These are phyloP conservation scores for Actinidia arguta DNA, from an alignment of 179 eudicot genomes.

Conservation along the genomic window DNA sequence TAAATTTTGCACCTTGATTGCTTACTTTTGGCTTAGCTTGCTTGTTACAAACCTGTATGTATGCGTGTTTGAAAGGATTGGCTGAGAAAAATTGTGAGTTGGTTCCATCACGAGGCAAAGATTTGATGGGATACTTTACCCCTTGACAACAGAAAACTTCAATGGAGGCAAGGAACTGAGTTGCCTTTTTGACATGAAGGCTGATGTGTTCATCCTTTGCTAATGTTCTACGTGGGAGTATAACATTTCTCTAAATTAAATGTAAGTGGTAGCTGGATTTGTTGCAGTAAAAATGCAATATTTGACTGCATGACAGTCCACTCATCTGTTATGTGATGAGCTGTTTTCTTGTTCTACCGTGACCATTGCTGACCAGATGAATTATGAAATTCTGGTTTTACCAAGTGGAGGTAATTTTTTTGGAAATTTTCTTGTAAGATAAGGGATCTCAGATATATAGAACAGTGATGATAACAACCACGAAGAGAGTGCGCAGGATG, in stretches of 20 bases:
- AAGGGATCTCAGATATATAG: not conserved
- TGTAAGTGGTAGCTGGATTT: constrained; percentile 1
- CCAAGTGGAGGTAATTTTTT: not conserved
- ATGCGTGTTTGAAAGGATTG: no score
- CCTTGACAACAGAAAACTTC: no score
- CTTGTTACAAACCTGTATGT: no score
- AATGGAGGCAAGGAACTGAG: not conserved
- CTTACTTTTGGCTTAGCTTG: no score
- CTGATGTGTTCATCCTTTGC: not conserved
- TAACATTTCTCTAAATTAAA: not conserved
- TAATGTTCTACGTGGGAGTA: not conserved
- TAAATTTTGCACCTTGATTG: no score
- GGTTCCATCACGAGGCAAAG: no score
- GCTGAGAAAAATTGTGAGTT: no score
- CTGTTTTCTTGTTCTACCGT: not conserved
- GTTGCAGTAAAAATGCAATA: not conserved
- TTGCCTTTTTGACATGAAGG: not conserved
- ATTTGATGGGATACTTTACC: no score
- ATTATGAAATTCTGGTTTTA: not conserved
- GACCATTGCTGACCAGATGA: not conserved
- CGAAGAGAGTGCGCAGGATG: not conserved
- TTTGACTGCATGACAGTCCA: not conserved
- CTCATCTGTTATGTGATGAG: not conserved
- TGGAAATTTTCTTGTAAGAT: not conserved
- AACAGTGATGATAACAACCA: not conserved